Percentiles rank a stretch among this genome's conserved stretches.
Evolutionary conservation across 2,329 filamentous ascomycete genomes (phyloP).

Genomic region (Blastomyces emzantsi): DNA sequence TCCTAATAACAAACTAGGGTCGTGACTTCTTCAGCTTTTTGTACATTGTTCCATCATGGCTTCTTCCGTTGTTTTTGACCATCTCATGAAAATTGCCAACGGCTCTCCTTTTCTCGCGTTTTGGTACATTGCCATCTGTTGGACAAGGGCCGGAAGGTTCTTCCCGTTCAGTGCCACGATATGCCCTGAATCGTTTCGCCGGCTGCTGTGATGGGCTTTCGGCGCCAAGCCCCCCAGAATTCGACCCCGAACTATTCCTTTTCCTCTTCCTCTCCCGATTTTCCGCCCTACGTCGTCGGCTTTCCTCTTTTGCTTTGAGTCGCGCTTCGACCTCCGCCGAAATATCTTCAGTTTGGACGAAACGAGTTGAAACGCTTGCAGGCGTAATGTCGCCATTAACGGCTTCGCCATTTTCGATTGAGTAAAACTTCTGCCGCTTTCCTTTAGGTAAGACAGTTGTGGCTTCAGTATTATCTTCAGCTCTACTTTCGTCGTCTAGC

Average conservation of each 20-base stretch:
- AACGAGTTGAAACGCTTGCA: conserved; percentile 5
- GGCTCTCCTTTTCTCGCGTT: not conserved
- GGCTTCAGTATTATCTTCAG: conserved; percentile 7
- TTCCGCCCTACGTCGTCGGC: conserved; percentile 24
- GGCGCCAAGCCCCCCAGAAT: conserved; percentile 18
- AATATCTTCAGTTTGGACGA: conserved; percentile 36
- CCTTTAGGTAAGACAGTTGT: conserved; percentile 9
- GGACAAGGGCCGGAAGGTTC: not conserved
- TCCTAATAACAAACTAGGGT: conserved; percentile 1
- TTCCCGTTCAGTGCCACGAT: not conserved
- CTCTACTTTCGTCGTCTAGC: conserved; percentile 16
- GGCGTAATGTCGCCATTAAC: not conserved
- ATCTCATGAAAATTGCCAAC: not conserved
- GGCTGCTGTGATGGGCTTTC: not conserved
- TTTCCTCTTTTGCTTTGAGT: conserved; percentile 36
- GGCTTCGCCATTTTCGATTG: not conserved
- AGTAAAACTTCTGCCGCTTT: conserved; percentile 22
- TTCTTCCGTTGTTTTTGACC: not conserved
- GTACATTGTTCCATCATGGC: conserved; percentile 4
- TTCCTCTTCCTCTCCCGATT: conserved; percentile 35
- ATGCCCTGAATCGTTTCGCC: not conserved
- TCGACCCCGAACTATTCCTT: conserved; percentile 30
- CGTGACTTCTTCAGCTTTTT: conserved; percentile 8
- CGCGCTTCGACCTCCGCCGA: conserved; percentile 38
- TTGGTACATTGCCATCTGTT: not conserved